Conservation (phyloP, 208 protist species). For the Acanthamoeba rhysodes region DNA sequence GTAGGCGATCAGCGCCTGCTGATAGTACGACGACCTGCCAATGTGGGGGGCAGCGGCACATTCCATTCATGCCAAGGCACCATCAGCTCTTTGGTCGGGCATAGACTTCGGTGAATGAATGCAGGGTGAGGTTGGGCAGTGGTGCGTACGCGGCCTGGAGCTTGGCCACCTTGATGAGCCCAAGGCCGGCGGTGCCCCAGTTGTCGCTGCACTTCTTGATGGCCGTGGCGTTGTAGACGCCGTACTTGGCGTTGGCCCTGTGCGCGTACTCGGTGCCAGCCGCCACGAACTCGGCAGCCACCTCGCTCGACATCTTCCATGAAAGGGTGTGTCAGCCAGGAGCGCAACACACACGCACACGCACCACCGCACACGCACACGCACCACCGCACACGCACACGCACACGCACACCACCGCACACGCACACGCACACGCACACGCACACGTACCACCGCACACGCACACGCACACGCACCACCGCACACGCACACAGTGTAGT, state of each 20-base stretch:
- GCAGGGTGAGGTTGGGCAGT: not conserved
- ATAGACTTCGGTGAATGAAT: not conserved
- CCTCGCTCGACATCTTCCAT: not conserved
- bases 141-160: not conserved
- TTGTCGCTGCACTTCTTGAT: conserved; percentile 69
- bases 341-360: not conserved
- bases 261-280: conserved; percentile 19
- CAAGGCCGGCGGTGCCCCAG: conserved; percentile 5
- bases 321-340: too few relatives aligned
- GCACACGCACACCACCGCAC: too few relatives aligned
- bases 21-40: not conserved
- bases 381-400: too few relatives aligned
- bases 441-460: too few relatives aligned
- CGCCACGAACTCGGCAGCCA: conserved; percentile 17
- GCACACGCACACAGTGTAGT: too few relatives aligned
- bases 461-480: not conserved
- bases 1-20: not conserved
- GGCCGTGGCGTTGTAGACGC: conserved; percentile 48
- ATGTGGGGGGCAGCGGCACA: not conserved
- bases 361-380: too few relatives aligned
- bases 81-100: not conserved
- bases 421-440: too few relatives aligned
- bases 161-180: conserved; percentile 25
- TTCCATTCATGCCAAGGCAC: not conserved
- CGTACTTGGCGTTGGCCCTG: conserved; percentile 31